Evolutionary conservation across 768 basidiomycete genomes (phyloP), one percentile per base, ranked within the genome.

Genomic region (Lentinula lateritia): DNA sequence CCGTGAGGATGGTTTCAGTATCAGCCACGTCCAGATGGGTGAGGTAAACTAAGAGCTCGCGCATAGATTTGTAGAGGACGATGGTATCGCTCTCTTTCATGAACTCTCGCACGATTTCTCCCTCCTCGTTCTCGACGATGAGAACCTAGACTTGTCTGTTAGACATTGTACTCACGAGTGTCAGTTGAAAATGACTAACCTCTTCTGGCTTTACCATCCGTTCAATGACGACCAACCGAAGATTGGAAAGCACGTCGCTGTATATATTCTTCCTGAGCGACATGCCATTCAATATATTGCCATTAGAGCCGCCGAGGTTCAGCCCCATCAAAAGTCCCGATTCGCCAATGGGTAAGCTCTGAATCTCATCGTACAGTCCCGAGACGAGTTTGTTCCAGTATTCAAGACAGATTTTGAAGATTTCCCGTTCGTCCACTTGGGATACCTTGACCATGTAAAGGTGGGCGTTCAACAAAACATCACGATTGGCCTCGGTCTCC

Each of bases 201-300:
- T 99, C 97, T 74, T 99, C 97, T 5, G 97, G 97, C 73, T 98
- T 99, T 65, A 98, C 97, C 97, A 99, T 99, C 68, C 93, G 85
- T 76, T 98, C 96, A 67, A 98, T 96, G 69, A 99, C 94, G 50
- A 98, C 96, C 62, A 98, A 75, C 48, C 97, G 84, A 67, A 99
- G 72, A 72, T 99, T 97, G 35, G 91, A 94, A 58, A 99, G 78
- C 10, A 99, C 94, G 66, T 98, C 95, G 63, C 88, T 88, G 71
- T 98, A 99, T 63, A 97, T 91, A 71, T 93, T 93, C 82, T 98
- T 95, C 67, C 97, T 79, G 66, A 95, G 71, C 2, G 89, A 84
- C 79, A 91, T 86, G 53, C 89, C 88, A 64, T 84, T 86, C 28
- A 92, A 76, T 83, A 92, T 83, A 8, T 82, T 82, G 45, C 85